A percentile compares a stretch with the other conserved stretches of the same genome.
These are phyloP conservation scores for Nepenthes gracilis DNA, from an alignment of 148 eudicot species.

Conservation along the genomic window DNA sequence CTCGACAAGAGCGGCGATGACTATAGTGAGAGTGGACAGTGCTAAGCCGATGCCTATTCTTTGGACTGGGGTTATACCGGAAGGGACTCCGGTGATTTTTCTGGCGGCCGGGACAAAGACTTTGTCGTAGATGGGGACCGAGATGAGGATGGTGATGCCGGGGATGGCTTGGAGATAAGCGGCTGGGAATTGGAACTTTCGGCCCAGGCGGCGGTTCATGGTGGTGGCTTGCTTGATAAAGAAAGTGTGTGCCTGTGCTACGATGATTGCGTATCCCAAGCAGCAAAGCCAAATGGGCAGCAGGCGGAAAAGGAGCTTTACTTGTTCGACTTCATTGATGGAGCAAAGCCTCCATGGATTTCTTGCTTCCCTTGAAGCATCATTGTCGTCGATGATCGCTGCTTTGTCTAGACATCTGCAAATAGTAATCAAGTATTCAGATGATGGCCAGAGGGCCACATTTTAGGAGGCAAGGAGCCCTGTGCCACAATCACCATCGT, in stretches of 20 bases:
- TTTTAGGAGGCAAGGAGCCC: too few species aligned
- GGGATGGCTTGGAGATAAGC: slow-evolving; percentile 48
- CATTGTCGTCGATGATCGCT: slow-evolving; percentile 34
- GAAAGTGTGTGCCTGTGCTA: slow-evolving; percentile 54
- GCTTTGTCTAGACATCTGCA: slow-evolving; percentile 61
- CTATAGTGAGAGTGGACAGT: slow-evolving; percentile 31
- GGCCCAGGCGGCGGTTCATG: slow-evolving; percentile 29
- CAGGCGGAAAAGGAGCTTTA: slow-evolving; percentile 40
- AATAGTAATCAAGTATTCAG: neutral
- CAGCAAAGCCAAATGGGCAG: slow-evolving; percentile 58
- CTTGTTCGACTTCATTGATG: slow-evolving; percentile 59
- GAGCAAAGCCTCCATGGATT: slow-evolving; percentile 65
- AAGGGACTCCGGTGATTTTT: slow-evolving; percentile 25
- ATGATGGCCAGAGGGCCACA: neutral
- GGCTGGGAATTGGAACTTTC: slow-evolving; percentile 32
- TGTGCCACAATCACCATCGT: too few species aligned
- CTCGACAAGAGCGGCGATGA: slow-evolving; percentile 47
- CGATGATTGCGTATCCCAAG: slow-evolving; percentile 39
- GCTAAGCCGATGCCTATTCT: slow-evolving; percentile 46
- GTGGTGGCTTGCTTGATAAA: slow-evolving; percentile 73
- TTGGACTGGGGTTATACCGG: slow-evolving; percentile 49
- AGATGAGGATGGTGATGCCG: slow-evolving; percentile 32
- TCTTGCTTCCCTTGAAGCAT: slow-evolving; percentile 23
- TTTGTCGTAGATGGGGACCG: slow-evolving; percentile 42
- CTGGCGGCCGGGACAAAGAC: slow-evolving; percentile 28